Conservation (phyloP, 371 early-diverging fungal species). For the Smittium culicis region DNA sequence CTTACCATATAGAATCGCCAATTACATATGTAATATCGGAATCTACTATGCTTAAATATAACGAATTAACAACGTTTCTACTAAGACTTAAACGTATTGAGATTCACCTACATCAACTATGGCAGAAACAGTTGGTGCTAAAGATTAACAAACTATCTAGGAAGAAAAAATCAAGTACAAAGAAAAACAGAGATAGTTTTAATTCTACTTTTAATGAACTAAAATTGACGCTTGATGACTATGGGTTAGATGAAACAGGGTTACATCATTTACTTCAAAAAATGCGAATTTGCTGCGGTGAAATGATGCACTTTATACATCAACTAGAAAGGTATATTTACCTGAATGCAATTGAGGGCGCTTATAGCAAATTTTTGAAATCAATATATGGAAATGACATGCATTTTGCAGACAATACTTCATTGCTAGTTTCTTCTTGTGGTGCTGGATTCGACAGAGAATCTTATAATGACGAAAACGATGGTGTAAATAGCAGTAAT, state of each 20-base stretch:
- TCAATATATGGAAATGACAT: conserved; percentile 36
- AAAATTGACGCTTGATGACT: conserved; percentile 2
- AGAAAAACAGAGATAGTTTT: too few species aligned
- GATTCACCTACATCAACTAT: conserved; percentile 50
- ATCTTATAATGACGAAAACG: neutral
- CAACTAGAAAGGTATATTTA: conserved; percentile 74
- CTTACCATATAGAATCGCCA: conserved; percentile 71
- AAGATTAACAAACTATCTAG: conserved; percentile 6
- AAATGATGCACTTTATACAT: conserved; percentile 88
- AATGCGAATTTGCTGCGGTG: conserved; percentile 38
- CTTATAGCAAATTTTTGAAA: conserved; percentile 67
- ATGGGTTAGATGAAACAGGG: neutral
- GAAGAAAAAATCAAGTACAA: neutral
- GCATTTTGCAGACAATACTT: neutral
- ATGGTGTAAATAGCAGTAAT: neutral
- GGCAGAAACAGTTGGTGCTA: conserved; percentile 64
- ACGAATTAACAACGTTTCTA: conserved; percentile 68
- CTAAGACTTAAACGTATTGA: conserved; percentile 84
- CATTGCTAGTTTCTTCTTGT: neutral
- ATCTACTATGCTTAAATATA: conserved; percentile 62
- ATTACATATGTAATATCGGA: conserved; percentile 68
- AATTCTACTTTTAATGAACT: conserved; percentile 11
- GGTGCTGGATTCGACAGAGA: conserved; percentile 10
- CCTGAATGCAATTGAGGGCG: conserved; percentile 69
- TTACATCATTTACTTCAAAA: neutral